Evolutionary conservation across 345 rosid species (phyloP).

Genomic region (Rhizophora mangle): DNA sequence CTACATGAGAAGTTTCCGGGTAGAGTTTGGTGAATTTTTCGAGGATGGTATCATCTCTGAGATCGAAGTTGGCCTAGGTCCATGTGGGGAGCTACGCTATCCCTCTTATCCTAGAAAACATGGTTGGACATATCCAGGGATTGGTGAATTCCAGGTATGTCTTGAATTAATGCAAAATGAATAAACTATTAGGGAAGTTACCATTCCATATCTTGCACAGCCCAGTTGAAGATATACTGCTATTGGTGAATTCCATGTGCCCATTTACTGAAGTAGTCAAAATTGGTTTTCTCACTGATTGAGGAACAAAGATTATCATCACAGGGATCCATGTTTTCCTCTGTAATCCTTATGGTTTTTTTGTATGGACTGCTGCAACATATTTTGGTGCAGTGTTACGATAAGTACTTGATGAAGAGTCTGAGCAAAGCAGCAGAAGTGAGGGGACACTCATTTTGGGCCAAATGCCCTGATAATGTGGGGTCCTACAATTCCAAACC

Average conservation of each 20-base stretch:
- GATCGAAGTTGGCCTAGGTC: constrained; percentile 81
- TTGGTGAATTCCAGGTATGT: constrained; percentile 86
- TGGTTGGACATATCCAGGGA: constrained; percentile 92
- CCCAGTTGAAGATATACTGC: not conserved
- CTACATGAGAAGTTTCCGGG: constrained; percentile 83
- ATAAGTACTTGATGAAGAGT: constrained; percentile 69
- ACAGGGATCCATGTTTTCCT: not conserved
- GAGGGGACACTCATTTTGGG: constrained; percentile 81
- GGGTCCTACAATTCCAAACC: constrained; percentile 88
- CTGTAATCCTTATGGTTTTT: not conserved
- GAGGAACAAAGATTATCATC: not conserved
- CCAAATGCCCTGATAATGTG: constrained; percentile 78
- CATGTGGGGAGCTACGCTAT: constrained; percentile 77
- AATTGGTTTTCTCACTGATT: no score
- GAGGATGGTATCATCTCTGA: constrained; percentile 57
- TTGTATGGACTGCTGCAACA: constrained; percentile 12
- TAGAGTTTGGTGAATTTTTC: constrained; percentile 68
- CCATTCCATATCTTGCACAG: not conserved
- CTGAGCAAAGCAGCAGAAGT: constrained; percentile 80
- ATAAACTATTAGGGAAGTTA: not conserved
- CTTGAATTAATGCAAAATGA: constrained; percentile 3
- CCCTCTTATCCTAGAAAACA: constrained; percentile 85
- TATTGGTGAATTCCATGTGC: not conserved
- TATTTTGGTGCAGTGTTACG: constrained; percentile 65
- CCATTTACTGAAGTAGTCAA: not conserved